These are phyloP conservation scores for Hysterangium stoloniferum DNA, from an alignment of 768 basidiomycete genomes.

Conservation along the genomic window DNA sequence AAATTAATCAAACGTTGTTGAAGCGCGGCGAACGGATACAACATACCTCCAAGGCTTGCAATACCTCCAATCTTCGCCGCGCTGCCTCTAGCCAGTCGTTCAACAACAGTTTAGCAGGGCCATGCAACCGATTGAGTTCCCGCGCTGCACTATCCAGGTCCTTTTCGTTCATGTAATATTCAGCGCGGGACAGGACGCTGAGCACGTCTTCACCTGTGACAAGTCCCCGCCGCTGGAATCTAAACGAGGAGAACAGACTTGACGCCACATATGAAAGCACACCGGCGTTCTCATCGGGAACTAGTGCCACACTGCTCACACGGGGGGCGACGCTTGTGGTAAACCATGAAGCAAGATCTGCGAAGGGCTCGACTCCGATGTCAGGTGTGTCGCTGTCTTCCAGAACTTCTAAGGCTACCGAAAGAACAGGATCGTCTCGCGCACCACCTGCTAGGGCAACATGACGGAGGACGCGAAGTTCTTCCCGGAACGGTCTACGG, in stretches of 20 bases:
- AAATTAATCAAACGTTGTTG: slow-evolving; percentile 12
- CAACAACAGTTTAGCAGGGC: slow-evolving; percentile 65
- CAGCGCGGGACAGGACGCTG: slow-evolving; percentile 81
- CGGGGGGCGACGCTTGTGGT: slow-evolving; percentile 72
- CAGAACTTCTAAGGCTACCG: slow-evolving; percentile 58
- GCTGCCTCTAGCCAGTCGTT: slow-evolving; percentile 91
- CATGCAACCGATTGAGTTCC: slow-evolving; percentile 85
- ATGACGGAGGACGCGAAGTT: slow-evolving; percentile 77
- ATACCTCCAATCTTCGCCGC: slow-evolving; percentile 77
- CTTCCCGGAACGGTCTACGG: slow-evolving; percentile 81
- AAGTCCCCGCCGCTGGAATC: slow-evolving; percentile 75
- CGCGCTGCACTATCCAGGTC: slow-evolving; percentile 84
- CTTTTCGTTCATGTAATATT: slow-evolving; percentile 85
- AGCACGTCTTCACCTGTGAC: slow-evolving; percentile 76
- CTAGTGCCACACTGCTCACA: slow-evolving; percentile 82
- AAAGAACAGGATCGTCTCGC: slow-evolving; percentile 60
- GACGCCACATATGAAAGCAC: slow-evolving; percentile 82
- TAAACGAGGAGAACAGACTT: slow-evolving; percentile 62
- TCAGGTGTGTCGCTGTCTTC: slow-evolving; percentile 70
- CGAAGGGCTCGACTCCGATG: slow-evolving; percentile 79
- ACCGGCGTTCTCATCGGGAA: slow-evolving; percentile 86
- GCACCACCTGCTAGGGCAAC: slow-evolving; percentile 43
- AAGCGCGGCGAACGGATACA: not conserved
- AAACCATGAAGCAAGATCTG: slow-evolving; percentile 91
- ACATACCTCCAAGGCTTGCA: slow-evolving; percentile 81